Evolutionary conservation across 2,329 filamentous ascomycete species (phyloP).

Genomic region (Fusarium sp.): DNA sequence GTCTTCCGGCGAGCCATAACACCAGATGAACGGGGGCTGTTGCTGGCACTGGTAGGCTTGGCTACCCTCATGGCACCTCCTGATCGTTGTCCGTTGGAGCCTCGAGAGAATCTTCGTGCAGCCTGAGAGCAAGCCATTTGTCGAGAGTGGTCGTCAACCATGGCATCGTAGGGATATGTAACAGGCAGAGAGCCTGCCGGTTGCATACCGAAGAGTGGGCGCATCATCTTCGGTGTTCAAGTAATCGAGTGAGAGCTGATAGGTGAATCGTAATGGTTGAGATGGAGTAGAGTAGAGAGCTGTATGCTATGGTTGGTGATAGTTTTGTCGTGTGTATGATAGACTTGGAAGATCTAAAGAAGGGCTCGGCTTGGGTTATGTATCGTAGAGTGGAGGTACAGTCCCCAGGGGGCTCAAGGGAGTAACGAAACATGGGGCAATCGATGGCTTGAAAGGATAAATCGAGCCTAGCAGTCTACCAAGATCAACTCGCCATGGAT

Average conservation of each 20-base stretch:
- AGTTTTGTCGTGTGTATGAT: conserved; percentile 5
- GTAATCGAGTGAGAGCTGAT: not conserved
- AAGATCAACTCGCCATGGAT: conserved; percentile 54
- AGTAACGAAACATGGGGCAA: conserved; percentile 49
- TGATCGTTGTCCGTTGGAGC: conserved; percentile 62
- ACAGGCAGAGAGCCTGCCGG: conserved; percentile 43
- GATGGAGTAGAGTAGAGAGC: not conserved
- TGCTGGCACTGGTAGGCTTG: conserved; percentile 76
- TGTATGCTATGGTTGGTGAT: conserved; percentile 5
- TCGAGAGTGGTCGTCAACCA: conserved; percentile 64
- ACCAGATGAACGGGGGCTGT: conserved; percentile 71
- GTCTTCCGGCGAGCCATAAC: conserved; percentile 66
- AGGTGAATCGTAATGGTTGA: not conserved
- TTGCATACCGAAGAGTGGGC: conserved; percentile 43
- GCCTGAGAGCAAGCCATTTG: conserved; percentile 63
- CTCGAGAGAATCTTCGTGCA: conserved; percentile 61
- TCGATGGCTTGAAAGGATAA: conserved; percentile 52
- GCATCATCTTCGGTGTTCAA: conserved; percentile 47
- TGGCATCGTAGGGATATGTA: conserved; percentile 51
- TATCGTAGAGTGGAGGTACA: conserved; percentile 44
- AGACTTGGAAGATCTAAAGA: conserved; percentile 16
- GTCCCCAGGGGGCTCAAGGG: conserved; percentile 45
- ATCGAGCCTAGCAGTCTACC: conserved; percentile 50
- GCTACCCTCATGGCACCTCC: conserved; percentile 67
- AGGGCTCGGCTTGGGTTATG: conserved; percentile 47